Conservation (phyloP, 371 early-diverging fungal genomes). For the Mucor sp. region DNA sequence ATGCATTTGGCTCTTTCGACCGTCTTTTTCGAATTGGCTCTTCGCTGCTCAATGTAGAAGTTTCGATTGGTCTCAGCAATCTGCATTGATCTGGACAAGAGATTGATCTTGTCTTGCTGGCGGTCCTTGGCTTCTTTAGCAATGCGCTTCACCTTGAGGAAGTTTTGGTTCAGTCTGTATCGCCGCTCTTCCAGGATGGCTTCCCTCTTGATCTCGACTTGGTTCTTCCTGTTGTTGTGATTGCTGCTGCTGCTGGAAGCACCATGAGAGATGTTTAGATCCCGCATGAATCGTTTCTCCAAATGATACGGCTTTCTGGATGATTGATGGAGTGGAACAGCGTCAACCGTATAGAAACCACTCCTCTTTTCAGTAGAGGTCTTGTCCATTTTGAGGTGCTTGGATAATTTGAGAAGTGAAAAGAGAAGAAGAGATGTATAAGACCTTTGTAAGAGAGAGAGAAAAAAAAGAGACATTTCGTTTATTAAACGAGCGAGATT, state of each 20-base stretch:
- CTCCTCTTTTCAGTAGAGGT: slow-evolving; percentile 2
- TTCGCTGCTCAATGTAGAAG: slow-evolving; percentile 37
- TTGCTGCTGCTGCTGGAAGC: slow-evolving; percentile 12
- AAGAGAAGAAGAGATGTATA: background rate
- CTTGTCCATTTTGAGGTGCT: background rate
- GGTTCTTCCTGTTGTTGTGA: slow-evolving; percentile 15
- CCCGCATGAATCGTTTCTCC: slow-evolving; percentile 36
- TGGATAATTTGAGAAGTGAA: background rate
- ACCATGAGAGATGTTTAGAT: slow-evolving; percentile 13
- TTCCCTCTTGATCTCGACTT: slow-evolving; percentile 36
- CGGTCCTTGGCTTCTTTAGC: slow-evolving; percentile 33
- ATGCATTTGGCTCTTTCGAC: slow-evolving; percentile 47
- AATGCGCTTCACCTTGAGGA: slow-evolving; percentile 32
- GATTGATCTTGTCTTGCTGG: slow-evolving; percentile 23
- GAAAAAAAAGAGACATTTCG: background rate
- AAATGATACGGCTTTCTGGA: slow-evolving; percentile 40
- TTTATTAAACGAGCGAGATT: slow-evolving; percentile 6
- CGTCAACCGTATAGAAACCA: slow-evolving; percentile 20
- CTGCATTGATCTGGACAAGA: slow-evolving; percentile 32
- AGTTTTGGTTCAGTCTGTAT: slow-evolving; percentile 27
- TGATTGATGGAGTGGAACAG: slow-evolving; percentile 15
- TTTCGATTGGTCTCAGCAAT: slow-evolving; percentile 45
- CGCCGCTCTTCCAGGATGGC: slow-evolving; percentile 38
- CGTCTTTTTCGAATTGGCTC: slow-evolving; percentile 36
- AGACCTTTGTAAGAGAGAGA: background rate